These are phyloP conservation scores for Russula sp. DNA, from an alignment of 768 basidiomycete species.

Conservation along the genomic window DNA sequence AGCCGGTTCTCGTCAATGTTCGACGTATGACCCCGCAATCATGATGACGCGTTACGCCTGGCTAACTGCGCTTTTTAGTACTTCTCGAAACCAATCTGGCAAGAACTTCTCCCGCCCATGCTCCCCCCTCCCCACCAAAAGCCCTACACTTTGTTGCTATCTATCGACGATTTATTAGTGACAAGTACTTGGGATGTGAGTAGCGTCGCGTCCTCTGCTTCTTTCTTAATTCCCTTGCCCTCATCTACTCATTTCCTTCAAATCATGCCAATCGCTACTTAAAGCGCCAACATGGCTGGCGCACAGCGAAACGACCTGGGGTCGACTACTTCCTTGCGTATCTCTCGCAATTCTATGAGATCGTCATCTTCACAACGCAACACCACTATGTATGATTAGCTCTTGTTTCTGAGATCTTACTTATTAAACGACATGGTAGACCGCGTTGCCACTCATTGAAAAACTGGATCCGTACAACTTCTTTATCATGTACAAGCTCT, in stretches of 20 bases:
- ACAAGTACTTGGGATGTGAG: conserved; percentile 94
- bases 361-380: conserved; percentile 92
- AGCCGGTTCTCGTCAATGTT: conserved; percentile 58
- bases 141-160: conserved; percentile 87
- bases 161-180: conserved; percentile 86
- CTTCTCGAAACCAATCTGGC: conserved; percentile 91
- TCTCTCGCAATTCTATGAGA: conserved; percentile 95
- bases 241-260: neutral
- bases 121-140: conserved; percentile 76
- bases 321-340: conserved; percentile 98
- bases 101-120: conserved; percentile 84
- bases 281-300: conserved; percentile 90
- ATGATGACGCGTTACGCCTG: neutral
- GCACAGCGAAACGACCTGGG: conserved; percentile 95
- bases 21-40: conserved; percentile 42
- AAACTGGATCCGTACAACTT: conserved; percentile 92
- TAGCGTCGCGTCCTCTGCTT: conserved; percentile 21
- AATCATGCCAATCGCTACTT: neutral
- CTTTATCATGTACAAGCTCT: conserved; percentile 84
- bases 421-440: conserved; percentile 39
- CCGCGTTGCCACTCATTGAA: conserved; percentile 80
- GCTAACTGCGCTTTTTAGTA: conserved; percentile 39
- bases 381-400: conserved; percentile 63
- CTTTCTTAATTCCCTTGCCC: neutral
- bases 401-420: conserved; percentile 1